phyloP scores from a whole-genome alignment of 2,329 filamentous ascomycete species.

The Bertia moriformis region DNA sequence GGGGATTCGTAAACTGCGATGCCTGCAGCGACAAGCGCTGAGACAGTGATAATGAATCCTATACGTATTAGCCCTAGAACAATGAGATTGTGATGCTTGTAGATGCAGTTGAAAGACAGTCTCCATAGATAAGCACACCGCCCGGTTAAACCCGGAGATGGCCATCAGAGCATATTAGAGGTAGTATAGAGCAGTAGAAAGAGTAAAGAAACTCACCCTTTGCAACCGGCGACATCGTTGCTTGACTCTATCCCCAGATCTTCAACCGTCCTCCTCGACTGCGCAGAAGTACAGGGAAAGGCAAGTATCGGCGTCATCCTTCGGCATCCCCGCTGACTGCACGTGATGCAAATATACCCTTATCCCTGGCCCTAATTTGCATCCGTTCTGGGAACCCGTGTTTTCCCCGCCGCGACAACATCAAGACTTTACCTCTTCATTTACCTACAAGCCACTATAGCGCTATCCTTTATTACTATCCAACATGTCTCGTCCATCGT shows the following conservation, averaged over 20 bases:
- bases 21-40: constrained; percentile 44
- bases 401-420: neutral
- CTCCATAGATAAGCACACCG: neutral
- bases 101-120: too few relatives aligned
- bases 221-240: neutral
- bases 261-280: too few relatives aligned
- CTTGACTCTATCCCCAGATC: too few relatives aligned
- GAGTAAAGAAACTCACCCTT: too few relatives aligned
- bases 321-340: neutral
- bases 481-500: neutral
- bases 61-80: too few relatives aligned
- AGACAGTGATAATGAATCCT: constrained; percentile 49
- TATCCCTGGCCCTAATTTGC: neutral
- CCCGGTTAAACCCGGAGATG: neutral
- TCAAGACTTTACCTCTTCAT: too few relatives aligned
- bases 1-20: constrained; percentile 51
- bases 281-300: too few relatives aligned
- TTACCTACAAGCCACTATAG: too few relatives aligned
- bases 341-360: neutral
- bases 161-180: neutral
- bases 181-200: too few relatives aligned
- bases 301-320: neutral
- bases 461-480: too few relatives aligned
- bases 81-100: too few relatives aligned
- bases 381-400: neutral